These are phyloP conservation scores for Penicillium sp. DNA, from an alignment of 2,329 filamentous ascomycete species.

Conservation along the genomic window DNA sequence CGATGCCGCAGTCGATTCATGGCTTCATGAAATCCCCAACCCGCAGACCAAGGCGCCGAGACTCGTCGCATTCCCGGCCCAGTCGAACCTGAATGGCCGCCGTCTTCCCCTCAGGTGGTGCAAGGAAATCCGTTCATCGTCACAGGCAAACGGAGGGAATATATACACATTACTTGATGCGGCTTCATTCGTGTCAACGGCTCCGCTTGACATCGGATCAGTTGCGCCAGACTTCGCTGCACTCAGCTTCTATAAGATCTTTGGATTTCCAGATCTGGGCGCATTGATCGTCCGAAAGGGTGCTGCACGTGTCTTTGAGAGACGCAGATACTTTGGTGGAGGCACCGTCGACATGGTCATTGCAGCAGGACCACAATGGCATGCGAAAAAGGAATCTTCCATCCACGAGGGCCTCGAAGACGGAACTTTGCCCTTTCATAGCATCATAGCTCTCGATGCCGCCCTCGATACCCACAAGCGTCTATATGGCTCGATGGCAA, in stretches of 20 bases:
- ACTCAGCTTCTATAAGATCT: slow-evolving; percentile 95
- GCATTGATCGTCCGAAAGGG: slow-evolving; percentile 78
- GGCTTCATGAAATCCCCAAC: slow-evolving; percentile 54
- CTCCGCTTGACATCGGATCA: slow-evolving; percentile 70
- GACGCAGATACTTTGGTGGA: slow-evolving; percentile 83
- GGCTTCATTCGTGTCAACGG: slow-evolving; percentile 76
- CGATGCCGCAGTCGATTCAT: slow-evolving; percentile 64
- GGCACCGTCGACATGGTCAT: slow-evolving; percentile 92
- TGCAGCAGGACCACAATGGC: slow-evolving; percentile 76
- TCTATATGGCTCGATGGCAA: slow-evolving; percentile 71
- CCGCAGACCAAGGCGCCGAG: slow-evolving; percentile 24
- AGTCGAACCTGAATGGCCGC: slow-evolving; percentile 89
- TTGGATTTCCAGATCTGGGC: slow-evolving; percentile 90
- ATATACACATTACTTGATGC: slow-evolving; percentile 78
- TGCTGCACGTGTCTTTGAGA: slow-evolving; percentile 63
- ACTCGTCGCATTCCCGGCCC: slow-evolving; percentile 81
- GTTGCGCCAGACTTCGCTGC: slow-evolving; percentile 80
- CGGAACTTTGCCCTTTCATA: slow-evolving; percentile 88
- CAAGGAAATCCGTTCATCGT: slow-evolving; percentile 45
- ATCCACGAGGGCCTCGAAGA: slow-evolving; percentile 87
- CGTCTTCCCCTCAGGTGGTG: slow-evolving; percentile 74
- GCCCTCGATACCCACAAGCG: slow-evolving; percentile 70
- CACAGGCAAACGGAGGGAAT: slow-evolving; percentile 33
- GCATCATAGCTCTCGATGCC: slow-evolving; percentile 75
- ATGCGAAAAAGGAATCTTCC: slow-evolving; percentile 69